phyloP scores from a whole-genome alignment of 495 filamentous ascomycete species.

The Rhypophila decipiens region DNA sequence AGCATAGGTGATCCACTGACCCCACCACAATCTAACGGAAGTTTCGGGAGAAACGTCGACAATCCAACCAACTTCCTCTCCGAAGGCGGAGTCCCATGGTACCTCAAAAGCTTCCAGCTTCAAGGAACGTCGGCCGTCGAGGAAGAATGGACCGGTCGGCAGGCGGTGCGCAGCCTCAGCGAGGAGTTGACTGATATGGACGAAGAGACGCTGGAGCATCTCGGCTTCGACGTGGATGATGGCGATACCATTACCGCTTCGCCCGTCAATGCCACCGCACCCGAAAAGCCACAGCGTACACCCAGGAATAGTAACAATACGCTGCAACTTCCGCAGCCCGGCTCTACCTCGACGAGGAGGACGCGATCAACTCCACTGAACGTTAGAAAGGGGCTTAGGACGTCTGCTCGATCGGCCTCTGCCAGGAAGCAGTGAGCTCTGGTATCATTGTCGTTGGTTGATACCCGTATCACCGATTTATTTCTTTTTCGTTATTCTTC shows the following conservation, averaged over 20 bases:
- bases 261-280: conserved; percentile 18
- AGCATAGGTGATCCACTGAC: conserved; percentile 28
- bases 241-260: conserved; percentile 35
- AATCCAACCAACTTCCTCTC: conserved; percentile 48
- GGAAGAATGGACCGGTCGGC: conserved; percentile 70
- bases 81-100: conserved; percentile 80
- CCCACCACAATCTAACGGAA: conserved; percentile 45
- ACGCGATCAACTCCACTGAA: conserved; percentile 21
- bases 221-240: conserved; percentile 39
- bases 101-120: conserved; percentile 74
- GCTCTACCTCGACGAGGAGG: conserved; percentile 14
- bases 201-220: conserved; percentile 71
- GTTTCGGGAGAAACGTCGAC: conserved; percentile 19
- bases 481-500: background rate
- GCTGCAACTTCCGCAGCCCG: background rate
- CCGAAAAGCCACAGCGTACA: too few relatives aligned
- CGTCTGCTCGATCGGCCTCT: conserved; percentile 8
- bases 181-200: conserved; percentile 86
- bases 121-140: conserved; percentile 62
- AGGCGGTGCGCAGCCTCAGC: conserved; percentile 69
- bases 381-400: conserved; percentile 18
- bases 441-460: too few relatives aligned
- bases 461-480: background rate
- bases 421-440: conserved; percentile 17
- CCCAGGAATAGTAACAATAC: conserved; percentile 12